Percentiles rank a stretch among this genome's conserved stretches.
phyloP scores from a whole-genome alignment of 306 rosid genomes.

The Quercus cerris region DNA sequence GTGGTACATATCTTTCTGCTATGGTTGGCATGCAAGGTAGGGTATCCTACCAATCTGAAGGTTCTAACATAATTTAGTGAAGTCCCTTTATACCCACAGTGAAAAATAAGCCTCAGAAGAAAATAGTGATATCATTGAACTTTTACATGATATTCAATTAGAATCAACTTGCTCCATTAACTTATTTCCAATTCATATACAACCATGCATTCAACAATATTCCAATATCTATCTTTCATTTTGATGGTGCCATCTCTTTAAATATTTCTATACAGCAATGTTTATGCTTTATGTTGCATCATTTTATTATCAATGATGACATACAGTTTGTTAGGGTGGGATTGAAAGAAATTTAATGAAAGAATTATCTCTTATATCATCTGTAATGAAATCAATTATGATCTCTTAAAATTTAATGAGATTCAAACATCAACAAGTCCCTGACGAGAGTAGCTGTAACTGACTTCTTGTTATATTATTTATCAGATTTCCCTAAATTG shows the following conservation, averaged over 20 bases:
- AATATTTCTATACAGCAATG: neutral
- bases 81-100: neutral
- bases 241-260: neutral
- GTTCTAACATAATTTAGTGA: neutral
- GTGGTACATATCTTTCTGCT: neutral
- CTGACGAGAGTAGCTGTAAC: neutral
- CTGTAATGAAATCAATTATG: neutral
- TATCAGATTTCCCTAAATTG: neutral
- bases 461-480: neutral
- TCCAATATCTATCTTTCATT: neutral
- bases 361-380: neutral
- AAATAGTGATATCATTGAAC: neutral
- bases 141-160: neutral
- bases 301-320: neutral
- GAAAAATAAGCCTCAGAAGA: neutral
- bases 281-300: neutral
- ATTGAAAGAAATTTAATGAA: neutral
- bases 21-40: neutral
- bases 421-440: neutral
- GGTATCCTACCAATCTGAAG: neutral
- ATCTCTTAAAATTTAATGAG: neutral
- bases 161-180: neutral
- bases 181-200: neutral
- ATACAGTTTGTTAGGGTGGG: neutral
- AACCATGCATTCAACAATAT: neutral